phyloP scores from a whole-genome alignment of 73 alveolate species.

The Paramecium octaurelia region DNA sequence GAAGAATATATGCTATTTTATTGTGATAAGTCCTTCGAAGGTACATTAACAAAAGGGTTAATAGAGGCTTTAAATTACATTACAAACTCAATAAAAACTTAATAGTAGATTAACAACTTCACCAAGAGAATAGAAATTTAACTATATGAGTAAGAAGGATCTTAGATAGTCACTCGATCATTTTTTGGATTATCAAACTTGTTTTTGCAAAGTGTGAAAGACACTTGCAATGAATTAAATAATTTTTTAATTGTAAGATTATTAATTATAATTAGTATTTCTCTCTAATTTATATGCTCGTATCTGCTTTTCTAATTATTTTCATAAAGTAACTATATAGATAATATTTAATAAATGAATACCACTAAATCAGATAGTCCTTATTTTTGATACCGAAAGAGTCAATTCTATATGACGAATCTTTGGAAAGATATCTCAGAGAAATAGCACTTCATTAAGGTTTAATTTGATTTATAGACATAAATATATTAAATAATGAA shows the following conservation, averaged over 20 bases:
- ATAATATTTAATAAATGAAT: not conserved
- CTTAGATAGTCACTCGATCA: constrained; percentile 1
- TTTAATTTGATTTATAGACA: not conserved
- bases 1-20: not conserved
- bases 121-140: not conserved
- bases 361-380: not conserved
- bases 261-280: not conserved
- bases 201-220: not conserved
- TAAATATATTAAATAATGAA: not conserved
- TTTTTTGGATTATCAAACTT: not conserved
- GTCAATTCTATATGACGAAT: not conserved
- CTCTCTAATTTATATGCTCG: not conserved
- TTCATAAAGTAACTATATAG: not conserved
- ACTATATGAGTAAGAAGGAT: constrained; percentile 23
- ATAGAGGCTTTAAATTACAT: not conserved
- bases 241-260: not conserved
- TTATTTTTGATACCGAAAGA: not conserved
- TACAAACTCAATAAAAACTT: not conserved
- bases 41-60: not conserved
- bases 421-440: not conserved
- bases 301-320: not conserved
- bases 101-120: constrained; percentile 2
- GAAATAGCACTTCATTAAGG: not conserved
- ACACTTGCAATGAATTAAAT: not conserved
- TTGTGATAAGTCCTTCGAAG: not conserved